Base-by-base conservation (phyloP, 768 basidiomycete species). In the Leucocoprinus birnbaumii region DNA sequence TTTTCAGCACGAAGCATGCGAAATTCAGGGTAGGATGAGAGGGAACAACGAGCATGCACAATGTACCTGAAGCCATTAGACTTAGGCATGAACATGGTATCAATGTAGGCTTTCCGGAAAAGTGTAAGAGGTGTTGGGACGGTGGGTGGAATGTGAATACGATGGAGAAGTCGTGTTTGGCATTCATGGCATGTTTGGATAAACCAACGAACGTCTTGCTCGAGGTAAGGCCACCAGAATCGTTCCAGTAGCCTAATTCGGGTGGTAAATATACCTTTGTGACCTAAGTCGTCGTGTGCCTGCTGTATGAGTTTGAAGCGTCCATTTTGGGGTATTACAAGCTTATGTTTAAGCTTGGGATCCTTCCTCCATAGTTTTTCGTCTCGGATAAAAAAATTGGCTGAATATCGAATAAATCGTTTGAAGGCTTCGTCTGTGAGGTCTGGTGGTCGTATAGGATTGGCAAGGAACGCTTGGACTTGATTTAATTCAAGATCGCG, bases 171-270 rank as follows among this genome's bases (percentile, higher is more conserved):
- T 4, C 67, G 48, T 0, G 64, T 48, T 48, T 74, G 71, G 54
- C 71, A 73, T 5, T 63, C 37, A 48, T 68, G 68, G 42, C 73
- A 72, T 9, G 66, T 66, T 16, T 63, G 59, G 5, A 72, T 34
- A 44, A 61, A 72, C 68, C 69, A 71, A 19, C 51, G 42, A 2
- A 73, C 58, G 42, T 74, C 68, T 58, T 62, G 58, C 57, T 66
- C 62, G 63, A 71, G 53, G 16, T 55, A 21, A 3, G 64, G 66
- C 64, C 63, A 65, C 63, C 63, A 67, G 51, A 65, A 66, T 2
- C 58, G 59, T 35, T 62, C 58, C 0, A 65, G 56, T 0, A 69
- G 56, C 0, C 53, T 35, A 3, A 31, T 22, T 2, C 62, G 40
- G 3, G 62, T 60, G 7, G 61, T 58, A 53, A 63, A 69, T 4